Percentiles rank a stretch among this genome's conserved stretches.
phyloP scores from a whole-genome alignment of 2,329 filamentous ascomycete genomes.

The Truncatella angustata region DNA sequence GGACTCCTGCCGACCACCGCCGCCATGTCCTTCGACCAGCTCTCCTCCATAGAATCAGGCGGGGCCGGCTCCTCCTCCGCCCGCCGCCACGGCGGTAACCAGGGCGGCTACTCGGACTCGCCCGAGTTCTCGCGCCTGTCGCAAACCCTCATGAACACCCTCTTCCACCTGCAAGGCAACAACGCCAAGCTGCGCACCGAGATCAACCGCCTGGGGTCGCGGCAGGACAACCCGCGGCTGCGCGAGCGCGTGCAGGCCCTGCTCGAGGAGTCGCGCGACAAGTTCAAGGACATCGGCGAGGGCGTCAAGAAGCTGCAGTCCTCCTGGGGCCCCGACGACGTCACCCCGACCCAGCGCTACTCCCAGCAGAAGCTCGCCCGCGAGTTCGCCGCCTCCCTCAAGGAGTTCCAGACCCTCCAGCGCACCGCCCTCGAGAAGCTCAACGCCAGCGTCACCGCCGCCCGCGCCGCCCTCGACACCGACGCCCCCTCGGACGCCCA shows the following conservation, averaged over 20 bases:
- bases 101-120: slow-evolving; percentile 76
- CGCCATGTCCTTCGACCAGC: slow-evolving; percentile 86
- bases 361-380: slow-evolving; percentile 92
- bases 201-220: slow-evolving; percentile 81
- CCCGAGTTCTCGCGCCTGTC: slow-evolving; percentile 86
- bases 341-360: slow-evolving; percentile 85
- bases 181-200: slow-evolving; percentile 83
- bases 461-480: slow-evolving; percentile 73
- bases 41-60: slow-evolving; percentile 79
- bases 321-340: slow-evolving; percentile 51
- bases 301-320: slow-evolving; percentile 88
- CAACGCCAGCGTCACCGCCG: slow-evolving; percentile 78
- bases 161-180: slow-evolving; percentile 86
- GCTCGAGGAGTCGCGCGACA: slow-evolving; percentile 79
- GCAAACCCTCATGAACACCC: slow-evolving; percentile 78
- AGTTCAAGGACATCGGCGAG: slow-evolving; percentile 90
- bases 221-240: slow-evolving; percentile 85
- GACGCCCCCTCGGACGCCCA: slow-evolving; percentile 32
- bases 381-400: slow-evolving; percentile 85
- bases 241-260: slow-evolving; percentile 86
- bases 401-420: slow-evolving; percentile 92
- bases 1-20: background rate
- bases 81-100: slow-evolving; percentile 56
- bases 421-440: slow-evolving; percentile 89
- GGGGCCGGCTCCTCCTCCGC: slow-evolving; percentile 47